Conservation (phyloP, 2,329 filamentous ascomycete species). For the Fusarium austroafricanum region DNA sequence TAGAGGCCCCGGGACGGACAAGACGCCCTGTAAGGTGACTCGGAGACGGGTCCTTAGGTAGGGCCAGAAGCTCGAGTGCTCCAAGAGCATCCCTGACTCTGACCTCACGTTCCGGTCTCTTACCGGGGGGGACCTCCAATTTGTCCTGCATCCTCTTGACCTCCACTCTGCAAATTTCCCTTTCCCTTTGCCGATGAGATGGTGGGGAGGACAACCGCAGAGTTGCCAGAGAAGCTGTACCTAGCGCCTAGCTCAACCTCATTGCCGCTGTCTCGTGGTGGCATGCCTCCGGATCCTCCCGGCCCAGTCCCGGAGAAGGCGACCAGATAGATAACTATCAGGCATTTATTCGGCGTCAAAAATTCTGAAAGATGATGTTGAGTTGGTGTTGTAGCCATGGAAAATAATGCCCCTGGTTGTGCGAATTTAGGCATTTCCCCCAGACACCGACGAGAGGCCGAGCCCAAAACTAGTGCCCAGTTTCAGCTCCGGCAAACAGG, state of each 20-base stretch:
- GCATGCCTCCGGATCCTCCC: conserved; percentile 44
- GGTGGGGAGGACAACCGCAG: conserved; percentile 32
- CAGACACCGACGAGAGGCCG: conserved; percentile 37
- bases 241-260: conserved; percentile 25
- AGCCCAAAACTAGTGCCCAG: conserved; percentile 8
- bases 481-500: conserved; percentile 20
- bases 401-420: conserved; percentile 4
- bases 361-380: neutral
- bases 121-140: conserved; percentile 10
- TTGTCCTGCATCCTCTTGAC: conserved; percentile 24
- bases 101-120: conserved; percentile 13
- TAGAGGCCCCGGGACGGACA: conserved; percentile 30
- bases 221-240: conserved; percentile 14
- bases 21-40: conserved; percentile 19
- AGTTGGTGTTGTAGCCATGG: neutral
- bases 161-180: conserved; percentile 32
- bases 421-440: conserved; percentile 25
- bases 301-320: conserved; percentile 20
- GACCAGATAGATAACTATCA: conserved; percentile 24
- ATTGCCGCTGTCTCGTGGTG: conserved; percentile 25
- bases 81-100: conserved; percentile 5
- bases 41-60: conserved; percentile 2
- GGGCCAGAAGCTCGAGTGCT: conserved; percentile 2
- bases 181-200: conserved; percentile 37
- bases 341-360: conserved; percentile 14